Percentiles rank a stretch among this genome's conserved stretches.
Evolutionary conservation across 163 green algal genomes (phyloP).

Genomic region (Botryococcus braunii): DNA sequence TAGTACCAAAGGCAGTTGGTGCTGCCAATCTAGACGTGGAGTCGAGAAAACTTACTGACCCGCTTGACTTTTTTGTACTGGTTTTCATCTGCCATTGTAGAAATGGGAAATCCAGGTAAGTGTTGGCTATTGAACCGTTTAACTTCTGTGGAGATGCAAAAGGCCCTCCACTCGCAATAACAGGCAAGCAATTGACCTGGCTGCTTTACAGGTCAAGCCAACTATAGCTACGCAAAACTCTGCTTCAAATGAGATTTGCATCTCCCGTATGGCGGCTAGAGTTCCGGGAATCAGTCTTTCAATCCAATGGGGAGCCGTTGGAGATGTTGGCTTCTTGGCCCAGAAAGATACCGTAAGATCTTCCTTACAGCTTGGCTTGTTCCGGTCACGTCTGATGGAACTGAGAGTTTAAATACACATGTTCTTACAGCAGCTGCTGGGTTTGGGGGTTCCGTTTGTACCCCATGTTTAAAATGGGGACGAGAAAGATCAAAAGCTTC

Average conservation of each 20-base stretch:
- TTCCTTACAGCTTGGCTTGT: too few relatives aligned
- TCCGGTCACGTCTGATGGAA: too few relatives aligned
- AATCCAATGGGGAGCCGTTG: slow-evolving; percentile 5
- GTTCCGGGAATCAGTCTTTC: slow-evolving; percentile 7
- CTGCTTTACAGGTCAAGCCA: slow-evolving; percentile 17
- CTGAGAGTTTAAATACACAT: too few relatives aligned
- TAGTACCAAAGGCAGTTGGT: slow-evolving; percentile 11
- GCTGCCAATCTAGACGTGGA: slow-evolving; percentile 7
- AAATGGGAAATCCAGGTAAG: slow-evolving; percentile 10
- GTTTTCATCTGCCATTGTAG: slow-evolving; percentile 10
- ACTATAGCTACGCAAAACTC: slow-evolving; percentile 10
- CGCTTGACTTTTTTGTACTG: slow-evolving; percentile 14
- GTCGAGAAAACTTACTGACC: background rate
- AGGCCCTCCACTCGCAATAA: too few relatives aligned
- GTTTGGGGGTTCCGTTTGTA: too few relatives aligned
- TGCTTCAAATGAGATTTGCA: background rate
- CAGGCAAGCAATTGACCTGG: too few relatives aligned
- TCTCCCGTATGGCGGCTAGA: background rate
- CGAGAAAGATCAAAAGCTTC: too few relatives aligned
- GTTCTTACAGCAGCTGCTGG: too few relatives aligned
- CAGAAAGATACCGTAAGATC: too few relatives aligned
- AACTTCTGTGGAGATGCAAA: too few relatives aligned
- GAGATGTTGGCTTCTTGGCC: slow-evolving; percentile 9
- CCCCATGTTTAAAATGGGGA: too few relatives aligned
- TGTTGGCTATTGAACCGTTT: too few relatives aligned